Conservation (phyloP, 2,329 filamentous ascomycete genomes). For the Tolypocladium sp. region DNA sequence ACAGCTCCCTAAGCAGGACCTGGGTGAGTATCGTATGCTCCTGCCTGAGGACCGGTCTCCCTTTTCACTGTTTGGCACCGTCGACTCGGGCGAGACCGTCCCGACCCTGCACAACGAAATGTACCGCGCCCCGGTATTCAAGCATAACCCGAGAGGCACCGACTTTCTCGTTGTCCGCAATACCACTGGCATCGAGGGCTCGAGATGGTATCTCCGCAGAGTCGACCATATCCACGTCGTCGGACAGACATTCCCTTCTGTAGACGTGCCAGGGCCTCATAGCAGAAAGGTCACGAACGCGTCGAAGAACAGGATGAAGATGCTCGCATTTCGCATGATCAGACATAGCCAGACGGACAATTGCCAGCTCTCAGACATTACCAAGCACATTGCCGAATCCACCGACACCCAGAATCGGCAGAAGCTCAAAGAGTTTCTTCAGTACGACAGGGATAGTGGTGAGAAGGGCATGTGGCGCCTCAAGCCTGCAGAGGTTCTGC, state of each 20-base stretch:
- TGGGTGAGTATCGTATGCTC: conserved; percentile 82
- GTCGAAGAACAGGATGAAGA: conserved; percentile 93
- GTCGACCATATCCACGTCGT: conserved; percentile 88
- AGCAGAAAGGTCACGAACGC: conserved; percentile 92
- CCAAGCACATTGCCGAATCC: conserved; percentile 83
- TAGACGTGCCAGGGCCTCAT: conserved; percentile 88
- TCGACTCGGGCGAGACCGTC: conserved; percentile 83
- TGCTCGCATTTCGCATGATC: conserved; percentile 87
- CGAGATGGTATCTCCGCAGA: conserved; percentile 74
- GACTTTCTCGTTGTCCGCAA: conserved; percentile 85
- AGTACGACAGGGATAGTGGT: conserved; percentile 67
- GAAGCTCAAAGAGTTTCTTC: conserved; percentile 93
- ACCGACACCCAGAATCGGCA: conserved; percentile 93
- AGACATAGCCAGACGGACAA: conserved; percentile 61
- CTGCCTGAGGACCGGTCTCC: conserved; percentile 92
- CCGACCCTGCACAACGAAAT: conserved; percentile 91
- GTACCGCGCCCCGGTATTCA: conserved; percentile 90
- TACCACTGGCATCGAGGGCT: conserved; percentile 68
- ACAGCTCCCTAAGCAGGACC: conserved; percentile 66
- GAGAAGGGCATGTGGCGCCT: conserved; percentile 77
- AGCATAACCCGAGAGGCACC: conserved; percentile 64
- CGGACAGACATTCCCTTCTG: conserved; percentile 84
- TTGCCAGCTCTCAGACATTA: conserved; percentile 74
- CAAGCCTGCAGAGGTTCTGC: conserved; percentile 60
- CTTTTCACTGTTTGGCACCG: conserved; percentile 89